Evolutionary conservation across 1,284 basidiomycete species (phyloP), one percentile per base, ranked within the genome.

Genomic region (Tilletia walkeri): DNA sequence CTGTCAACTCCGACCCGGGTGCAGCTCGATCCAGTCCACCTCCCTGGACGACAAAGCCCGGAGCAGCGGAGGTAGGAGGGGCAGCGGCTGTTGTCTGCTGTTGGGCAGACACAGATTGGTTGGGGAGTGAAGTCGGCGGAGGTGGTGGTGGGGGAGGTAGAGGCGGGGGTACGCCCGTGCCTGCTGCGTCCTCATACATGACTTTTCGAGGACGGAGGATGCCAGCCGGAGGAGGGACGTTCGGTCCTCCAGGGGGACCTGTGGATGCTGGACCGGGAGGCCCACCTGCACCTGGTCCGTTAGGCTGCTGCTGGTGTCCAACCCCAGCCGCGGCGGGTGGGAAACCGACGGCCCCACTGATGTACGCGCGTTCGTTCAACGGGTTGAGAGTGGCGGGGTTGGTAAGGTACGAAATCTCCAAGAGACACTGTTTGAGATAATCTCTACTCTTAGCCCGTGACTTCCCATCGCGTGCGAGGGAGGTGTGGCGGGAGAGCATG

Each of bases 371-470:
- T 59, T 79, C 76, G 0, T 76, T 73, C 47, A 99, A 87, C 48
- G 95, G 96, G 84, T 99, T 99, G 87, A 99, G 90, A 3, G 95
- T 95, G 82, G 95, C 92, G 0, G 94, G 90, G 1, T 94, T 97
- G 0, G 95, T 99, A 67, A 99, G 87, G 84, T 99, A 99, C 7
- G 93, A 92, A 77, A 99, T 93, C 87, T 99, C 95, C 86, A 47
- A 45, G 1, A 88, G 91, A 78, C 79, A 94, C 89, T 99, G 95
- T 85, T 99, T 98, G 77, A 99, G 88, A 84, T 98, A 99, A 74
- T 99, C 96, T 70, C 95, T 88, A 86, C 93, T 95, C 74, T 93
- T 89, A 54, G 94, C 94, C 76, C 95, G 89, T 77, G 92, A 92
- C 85, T 96, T 95, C 24, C 94, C 93, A 85, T 99, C 94, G 74